Conservation (phyloP, 2,329 filamentous ascomycete species). For the Cordyceps pruinosa region DNA sequence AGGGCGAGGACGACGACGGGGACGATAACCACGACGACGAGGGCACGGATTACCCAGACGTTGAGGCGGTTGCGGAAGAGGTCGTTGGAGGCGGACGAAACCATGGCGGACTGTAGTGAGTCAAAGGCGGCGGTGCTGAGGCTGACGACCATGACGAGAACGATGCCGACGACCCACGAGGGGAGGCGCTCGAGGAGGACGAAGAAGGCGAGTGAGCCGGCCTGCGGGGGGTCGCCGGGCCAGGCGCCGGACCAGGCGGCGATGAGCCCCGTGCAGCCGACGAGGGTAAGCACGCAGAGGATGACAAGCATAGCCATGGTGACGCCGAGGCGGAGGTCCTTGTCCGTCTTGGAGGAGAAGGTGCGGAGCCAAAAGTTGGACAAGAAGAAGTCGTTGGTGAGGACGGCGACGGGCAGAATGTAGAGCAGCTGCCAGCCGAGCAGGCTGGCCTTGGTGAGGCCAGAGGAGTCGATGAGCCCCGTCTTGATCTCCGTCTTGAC, state of each 20-base stretch:
- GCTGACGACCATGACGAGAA: slow-evolving; percentile 72
- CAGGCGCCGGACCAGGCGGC: slow-evolving; percentile 72
- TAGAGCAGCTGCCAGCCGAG: slow-evolving; percentile 83
- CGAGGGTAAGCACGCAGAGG: slow-evolving; percentile 63
- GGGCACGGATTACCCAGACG: slow-evolving; percentile 63
- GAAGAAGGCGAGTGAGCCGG: slow-evolving; percentile 67
- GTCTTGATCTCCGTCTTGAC: slow-evolving; percentile 66
- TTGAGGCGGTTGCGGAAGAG: slow-evolving; percentile 75
- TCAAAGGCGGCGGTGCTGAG: slow-evolving; percentile 75
- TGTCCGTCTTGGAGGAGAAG: slow-evolving; percentile 73
- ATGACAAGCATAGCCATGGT: slow-evolving; percentile 59
- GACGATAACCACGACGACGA: slow-evolving; percentile 65
- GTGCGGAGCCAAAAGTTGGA: slow-evolving; percentile 80
- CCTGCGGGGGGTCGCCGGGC: slow-evolving; percentile 50
- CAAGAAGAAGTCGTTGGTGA: slow-evolving; percentile 84
- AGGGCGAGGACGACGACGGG: slow-evolving; percentile 69
- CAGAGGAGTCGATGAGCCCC: slow-evolving; percentile 59
- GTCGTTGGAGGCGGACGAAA: slow-evolving; percentile 78
- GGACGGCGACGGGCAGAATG: slow-evolving; percentile 71
- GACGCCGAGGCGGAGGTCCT: slow-evolving; percentile 68
- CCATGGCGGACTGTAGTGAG: slow-evolving; percentile 74
- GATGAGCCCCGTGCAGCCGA: slow-evolving; percentile 66
- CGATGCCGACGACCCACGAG: slow-evolving; percentile 73
- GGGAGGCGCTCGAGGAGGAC: slow-evolving; percentile 65
- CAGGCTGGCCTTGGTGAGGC: slow-evolving; percentile 59